Percentiles rank a stretch among this genome's conserved stretches.
These are phyloP conservation scores for Abortiporus biennis DNA, from an alignment of 1,284 basidiomycete genomes.

Conservation along the genomic window DNA sequence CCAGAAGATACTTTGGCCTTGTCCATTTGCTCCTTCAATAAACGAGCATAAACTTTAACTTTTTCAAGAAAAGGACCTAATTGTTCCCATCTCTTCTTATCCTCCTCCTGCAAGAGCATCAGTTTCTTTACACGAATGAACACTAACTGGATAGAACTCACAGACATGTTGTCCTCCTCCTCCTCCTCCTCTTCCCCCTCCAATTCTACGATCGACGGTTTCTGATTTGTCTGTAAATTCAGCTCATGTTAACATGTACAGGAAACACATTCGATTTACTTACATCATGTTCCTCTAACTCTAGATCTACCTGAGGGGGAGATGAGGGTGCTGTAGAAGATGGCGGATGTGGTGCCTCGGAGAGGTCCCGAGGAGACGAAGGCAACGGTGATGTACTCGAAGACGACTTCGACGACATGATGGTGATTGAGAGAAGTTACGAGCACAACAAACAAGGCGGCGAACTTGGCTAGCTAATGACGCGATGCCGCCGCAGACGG, in stretches of 20 bases:
- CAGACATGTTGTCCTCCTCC: constrained; percentile 12
- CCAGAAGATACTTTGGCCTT: constrained; percentile 25
- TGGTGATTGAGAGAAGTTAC: too few relatives aligned
- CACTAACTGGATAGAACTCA: constrained; percentile 2
- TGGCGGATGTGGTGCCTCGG: background rate
- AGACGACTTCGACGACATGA: too few relatives aligned
- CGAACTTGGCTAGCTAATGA: too few relatives aligned
- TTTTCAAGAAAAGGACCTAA: constrained; percentile 58
- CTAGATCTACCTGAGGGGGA: background rate
- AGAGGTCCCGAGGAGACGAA: too few relatives aligned
- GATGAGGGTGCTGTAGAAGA: background rate
- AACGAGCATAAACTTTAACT: constrained; percentile 53
- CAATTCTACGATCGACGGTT: too few relatives aligned
- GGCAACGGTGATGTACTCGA: too few relatives aligned
- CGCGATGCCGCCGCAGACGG: too few relatives aligned
- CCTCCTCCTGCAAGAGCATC: constrained; percentile 30
- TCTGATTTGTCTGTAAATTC: too few relatives aligned
- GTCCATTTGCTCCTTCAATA: constrained; percentile 63
- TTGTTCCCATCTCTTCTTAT: constrained; percentile 38
- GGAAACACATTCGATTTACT: too few relatives aligned
- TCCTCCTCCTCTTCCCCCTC: constrained; percentile 2
- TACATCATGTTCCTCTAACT: background rate
- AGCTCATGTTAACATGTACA: background rate
- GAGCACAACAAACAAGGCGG: too few relatives aligned
- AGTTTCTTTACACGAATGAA: background rate